phyloP scores from a whole-genome alignment of 2,329 filamentous ascomycete genomes.

The Colletotrichum sp. region DNA sequence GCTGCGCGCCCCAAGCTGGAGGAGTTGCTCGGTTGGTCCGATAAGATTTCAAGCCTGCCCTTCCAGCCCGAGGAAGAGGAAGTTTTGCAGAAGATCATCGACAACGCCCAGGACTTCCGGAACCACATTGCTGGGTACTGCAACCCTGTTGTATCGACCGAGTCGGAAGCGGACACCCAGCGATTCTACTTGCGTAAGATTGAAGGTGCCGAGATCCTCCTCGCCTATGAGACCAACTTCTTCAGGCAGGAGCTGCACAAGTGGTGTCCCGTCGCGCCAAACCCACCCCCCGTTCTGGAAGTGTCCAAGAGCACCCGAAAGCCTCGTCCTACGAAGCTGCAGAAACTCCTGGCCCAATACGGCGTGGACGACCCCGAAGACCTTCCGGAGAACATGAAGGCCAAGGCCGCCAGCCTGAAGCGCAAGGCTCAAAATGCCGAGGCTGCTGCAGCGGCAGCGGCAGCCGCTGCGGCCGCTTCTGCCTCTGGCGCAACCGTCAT shows the following conservation, averaged over 20 bases:
- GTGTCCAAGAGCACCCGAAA: conserved; percentile 92
- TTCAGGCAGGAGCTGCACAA: conserved; percentile 95
- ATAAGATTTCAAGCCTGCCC: conserved; percentile 79
- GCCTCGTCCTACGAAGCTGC: conserved; percentile 93
- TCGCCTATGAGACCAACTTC: conserved; percentile 95
- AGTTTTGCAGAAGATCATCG: conserved; percentile 82
- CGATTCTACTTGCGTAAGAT: conserved; percentile 97
- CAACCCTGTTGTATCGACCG: conserved; percentile 79
- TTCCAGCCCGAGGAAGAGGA: conserved; percentile 98
- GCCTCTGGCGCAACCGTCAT: conserved; percentile 7
- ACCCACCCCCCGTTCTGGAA: conserved; percentile 84
- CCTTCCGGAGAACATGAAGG: conserved; percentile 80
- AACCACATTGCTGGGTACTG: conserved; percentile 82
- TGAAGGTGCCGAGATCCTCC: conserved; percentile 91
- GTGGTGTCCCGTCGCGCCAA: conserved; percentile 88
- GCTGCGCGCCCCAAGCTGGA: conserved; percentile 94
- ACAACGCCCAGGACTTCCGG: conserved; percentile 83
- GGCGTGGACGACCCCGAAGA: conserved; percentile 92
- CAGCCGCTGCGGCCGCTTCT: conserved; percentile 23
- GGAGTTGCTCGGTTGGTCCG: conserved; percentile 82
- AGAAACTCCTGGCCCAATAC: conserved; percentile 89
- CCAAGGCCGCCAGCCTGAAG: conserved; percentile 76
- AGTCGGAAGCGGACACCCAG: conserved; percentile 86
- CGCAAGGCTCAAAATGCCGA: conserved; percentile 71
- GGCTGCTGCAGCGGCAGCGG: conserved; percentile 46